These are phyloP conservation scores for Penicillium turbatum DNA, from an alignment of 495 filamentous ascomycete species.

Conservation along the genomic window DNA sequence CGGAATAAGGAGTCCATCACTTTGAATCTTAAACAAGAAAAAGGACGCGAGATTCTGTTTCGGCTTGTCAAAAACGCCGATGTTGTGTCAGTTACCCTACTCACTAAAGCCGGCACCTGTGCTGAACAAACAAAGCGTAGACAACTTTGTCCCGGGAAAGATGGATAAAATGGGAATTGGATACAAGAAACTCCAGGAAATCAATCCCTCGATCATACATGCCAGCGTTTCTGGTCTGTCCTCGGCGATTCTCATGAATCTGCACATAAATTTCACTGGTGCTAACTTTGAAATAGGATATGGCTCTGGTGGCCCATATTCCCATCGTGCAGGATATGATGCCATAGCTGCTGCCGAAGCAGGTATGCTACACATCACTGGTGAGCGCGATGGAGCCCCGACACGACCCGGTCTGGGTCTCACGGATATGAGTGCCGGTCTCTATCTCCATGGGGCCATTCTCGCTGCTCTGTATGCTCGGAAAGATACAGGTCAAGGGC, in stretches of 20 bases:
- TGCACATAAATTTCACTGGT: too few relatives aligned
- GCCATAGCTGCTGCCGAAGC: constrained; percentile 93
- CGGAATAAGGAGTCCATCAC: constrained; percentile 88
- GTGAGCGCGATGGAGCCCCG: constrained; percentile 71
- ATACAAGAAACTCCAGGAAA: constrained; percentile 59
- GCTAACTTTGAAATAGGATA: constrained; percentile 44
- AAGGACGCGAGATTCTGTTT: constrained; percentile 70
- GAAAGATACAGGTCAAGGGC: constrained; percentile 59
- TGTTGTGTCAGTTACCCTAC: constrained; percentile 47
- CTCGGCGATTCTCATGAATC: too few relatives aligned
- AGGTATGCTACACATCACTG: constrained; percentile 90
- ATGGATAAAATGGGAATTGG: constrained; percentile 77
- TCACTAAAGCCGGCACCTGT: neutral
- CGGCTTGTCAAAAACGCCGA: constrained; percentile 68
- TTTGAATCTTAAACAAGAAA: constrained; percentile 69
- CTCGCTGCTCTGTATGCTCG: constrained; percentile 73
- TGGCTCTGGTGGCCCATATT: constrained; percentile 81
- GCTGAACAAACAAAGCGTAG: constrained; percentile 45
- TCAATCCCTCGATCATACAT: constrained; percentile 57
- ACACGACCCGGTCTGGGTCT: constrained; percentile 89
- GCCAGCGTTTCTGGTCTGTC: constrained; percentile 27
- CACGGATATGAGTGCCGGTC: constrained; percentile 80
- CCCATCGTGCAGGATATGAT: constrained; percentile 78
- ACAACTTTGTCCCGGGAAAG: constrained; percentile 84
- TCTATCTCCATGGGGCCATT: constrained; percentile 82